Base-by-base conservation (phyloP, 2,329 filamentous ascomycete genomes). In the Exophiala dermatitidis region DNA sequence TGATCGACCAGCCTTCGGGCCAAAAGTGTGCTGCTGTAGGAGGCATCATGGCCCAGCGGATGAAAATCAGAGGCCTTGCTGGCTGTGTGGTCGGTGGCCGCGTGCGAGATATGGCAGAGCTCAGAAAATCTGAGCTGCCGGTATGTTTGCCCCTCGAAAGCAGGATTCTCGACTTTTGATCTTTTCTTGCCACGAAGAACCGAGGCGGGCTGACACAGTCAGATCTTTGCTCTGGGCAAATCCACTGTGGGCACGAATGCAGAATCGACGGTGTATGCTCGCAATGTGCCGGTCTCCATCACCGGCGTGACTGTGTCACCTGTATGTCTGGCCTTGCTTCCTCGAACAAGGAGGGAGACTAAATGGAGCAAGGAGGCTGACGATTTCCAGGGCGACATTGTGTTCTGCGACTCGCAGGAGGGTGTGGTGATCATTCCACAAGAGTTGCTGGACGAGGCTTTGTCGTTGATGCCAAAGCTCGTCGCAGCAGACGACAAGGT, bases 31-130 rank as follows among this genome's bases (percentile, higher is more conserved):
- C 86, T 4, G 77, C 87, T 5, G 77, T 87, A 4, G 86, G 86
- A n/a, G 86, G 86, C 12, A 87, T 90, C 59, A 86, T 89, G 78
- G 86, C 84, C 3, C 72, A 79, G 31, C 75, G 86, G 19, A 85
- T 89, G 77, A 81, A 82, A 62, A 66, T 77, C 9, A 73, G 83
- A 7, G 78, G 79, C 9, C 79, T 79, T 12, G 73, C 74, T 60
- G 84, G 77, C 2, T 76, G 85, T 7, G 70, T 89, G n/a, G 82
- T 88, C 5, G 77, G 81, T 60, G 86, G 86, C 1, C 72, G 85
- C 37, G 79, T 85, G 4, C 75, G 86, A 56, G 86, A 90, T 70
- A 63, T 88, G 12, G 71, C 69, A 10, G 81, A 86, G 63, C 43
- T 88, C 54, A 73, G 71, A 50, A 74, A 67, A 10, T 77, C 78